phyloP scores from a whole-genome alignment of 768 basidiomycete genomes.

The Pleurotus pulmonarius region DNA sequence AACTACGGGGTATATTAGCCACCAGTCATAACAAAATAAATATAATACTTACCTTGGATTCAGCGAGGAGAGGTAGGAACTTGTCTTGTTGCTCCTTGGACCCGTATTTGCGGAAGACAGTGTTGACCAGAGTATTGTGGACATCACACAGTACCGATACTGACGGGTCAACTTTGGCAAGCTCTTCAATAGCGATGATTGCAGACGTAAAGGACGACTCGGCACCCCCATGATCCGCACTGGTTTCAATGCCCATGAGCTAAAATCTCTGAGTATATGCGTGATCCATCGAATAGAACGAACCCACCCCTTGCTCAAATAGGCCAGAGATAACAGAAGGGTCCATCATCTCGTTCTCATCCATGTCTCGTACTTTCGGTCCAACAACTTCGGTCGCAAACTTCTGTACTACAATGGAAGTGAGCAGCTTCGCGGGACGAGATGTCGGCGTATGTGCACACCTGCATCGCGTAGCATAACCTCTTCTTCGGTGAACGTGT shows the following conservation, averaged over 20 bases:
- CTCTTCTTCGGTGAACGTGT: conserved; percentile 91
- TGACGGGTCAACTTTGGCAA: conserved; percentile 93
- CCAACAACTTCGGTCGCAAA: conserved; percentile 88
- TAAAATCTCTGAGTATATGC: conserved; percentile 23
- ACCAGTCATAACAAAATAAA: background rate
- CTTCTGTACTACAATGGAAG: conserved; percentile 56
- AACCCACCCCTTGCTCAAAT: conserved; percentile 90
- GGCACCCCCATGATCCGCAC: conserved; percentile 77
- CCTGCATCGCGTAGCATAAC: conserved; percentile 89
- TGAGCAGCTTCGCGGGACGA: no score
- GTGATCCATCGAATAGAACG: no score
- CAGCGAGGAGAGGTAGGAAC: conserved; percentile 81
- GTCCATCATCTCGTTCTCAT: conserved; percentile 96
- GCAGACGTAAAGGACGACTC: conserved; percentile 93
- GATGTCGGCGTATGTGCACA: conserved; percentile 27
- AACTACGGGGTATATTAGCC: conserved; percentile 46
- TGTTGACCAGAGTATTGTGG: conserved; percentile 98
- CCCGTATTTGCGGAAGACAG: conserved; percentile 84
- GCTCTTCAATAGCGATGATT: conserved; percentile 95
- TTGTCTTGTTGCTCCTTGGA: conserved; percentile 81
- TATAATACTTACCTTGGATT: conserved; percentile 55
- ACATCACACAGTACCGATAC: conserved; percentile 98
- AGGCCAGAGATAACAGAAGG: conserved; percentile 79
- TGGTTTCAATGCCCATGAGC: conserved; percentile 98
- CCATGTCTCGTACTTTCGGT: conserved; percentile 95